Evolutionary conservation across 345 rosid genomes (phyloP), one percentile per base, ranked within the genome.

Genomic region (Moricandia moricandioides): DNA sequence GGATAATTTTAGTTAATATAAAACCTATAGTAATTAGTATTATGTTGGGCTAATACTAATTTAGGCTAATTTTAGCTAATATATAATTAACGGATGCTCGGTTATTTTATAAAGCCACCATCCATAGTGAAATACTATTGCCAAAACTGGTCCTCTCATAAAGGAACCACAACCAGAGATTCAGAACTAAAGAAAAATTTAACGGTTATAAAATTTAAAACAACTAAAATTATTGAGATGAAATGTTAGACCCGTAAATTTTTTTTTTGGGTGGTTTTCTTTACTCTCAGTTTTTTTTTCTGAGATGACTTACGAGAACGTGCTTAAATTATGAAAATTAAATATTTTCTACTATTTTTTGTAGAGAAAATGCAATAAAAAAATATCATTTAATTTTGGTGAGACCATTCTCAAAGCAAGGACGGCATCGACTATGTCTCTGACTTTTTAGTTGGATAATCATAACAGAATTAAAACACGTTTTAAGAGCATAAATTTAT

Each of bases 391-490:
- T 62, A 62, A 17, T 16, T 17, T 62, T 18, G 47, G 47, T 10
- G 66, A 62, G 47, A 34, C 14, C 12, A 62, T 62, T 17, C 43
- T 62, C 26, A 33, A 62, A 34, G 66, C 66, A 62, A 62, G 29
- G 45, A 30, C 12, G 24, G 64, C 40, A 31, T 34, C 29, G 66
- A 59, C 47, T 62, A 62, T 62, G 47, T 62, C 45, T 34, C 43
- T 62, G 47, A 34, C 65, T 34, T 62, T 56, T 62, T 62, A 3
- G 47, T 34, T 62, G 29, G 29, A 34, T 17, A 17, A 17, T 62
- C 47, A 61, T 34, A 34, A 59, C 5, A 61, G 27, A 61, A 33
- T 33, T 33, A 33, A 61, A 33, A 34, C 65, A 34, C 45, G 65
- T 61, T 61, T 61, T 8, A 9, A 61, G 45, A 61, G 17, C 52